Conservation (phyloP, 2,329 filamentous ascomycete species). For the Penicillium sp. region DNA sequence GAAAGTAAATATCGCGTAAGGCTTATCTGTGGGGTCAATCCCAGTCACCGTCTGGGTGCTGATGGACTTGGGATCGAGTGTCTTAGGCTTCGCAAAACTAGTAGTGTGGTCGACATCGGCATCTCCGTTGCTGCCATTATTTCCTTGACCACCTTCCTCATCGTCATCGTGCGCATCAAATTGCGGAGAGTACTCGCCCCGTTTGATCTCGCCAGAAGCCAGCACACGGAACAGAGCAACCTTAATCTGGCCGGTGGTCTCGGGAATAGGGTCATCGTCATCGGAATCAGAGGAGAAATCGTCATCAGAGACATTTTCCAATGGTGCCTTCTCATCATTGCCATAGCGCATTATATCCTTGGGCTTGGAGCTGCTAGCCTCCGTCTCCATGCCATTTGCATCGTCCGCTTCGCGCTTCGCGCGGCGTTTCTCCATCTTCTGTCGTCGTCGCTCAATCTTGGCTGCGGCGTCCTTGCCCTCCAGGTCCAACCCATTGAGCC, state of each 20-base stretch:
- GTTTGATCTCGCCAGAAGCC: conserved; percentile 95
- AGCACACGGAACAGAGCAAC: conserved; percentile 94
- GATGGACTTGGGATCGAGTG: conserved; percentile 93
- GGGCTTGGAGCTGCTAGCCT: conserved; percentile 37
- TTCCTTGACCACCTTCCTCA: conserved; percentile 64
- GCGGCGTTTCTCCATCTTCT: conserved; percentile 79
- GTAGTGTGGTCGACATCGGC: conserved; percentile 94
- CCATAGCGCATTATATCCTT: conserved; percentile 77
- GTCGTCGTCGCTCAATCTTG: conserved; percentile 67
- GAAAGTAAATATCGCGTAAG: conserved; percentile 96
- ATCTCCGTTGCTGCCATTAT: conserved; percentile 65
- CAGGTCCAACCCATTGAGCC: conserved; percentile 95
- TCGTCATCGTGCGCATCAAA: conserved; percentile 97
- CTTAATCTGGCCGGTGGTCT: conserved; percentile 97
- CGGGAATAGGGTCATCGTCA: conserved; percentile 80
- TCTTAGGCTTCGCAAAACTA: conserved; percentile 95
- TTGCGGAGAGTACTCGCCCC: conserved; percentile 95
- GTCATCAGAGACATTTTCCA: conserved; percentile 74
- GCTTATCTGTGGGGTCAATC: conserved; percentile 92
- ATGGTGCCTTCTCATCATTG: conserved; percentile 71
- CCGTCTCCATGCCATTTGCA: conserved; percentile 51
- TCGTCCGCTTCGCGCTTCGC: conserved; percentile 72
- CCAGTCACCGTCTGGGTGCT: conserved; percentile 99
- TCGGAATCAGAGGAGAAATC: conserved; percentile 71
- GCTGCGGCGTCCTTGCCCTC: conserved; percentile 88